Evolutionary conservation across 164 flowering plant species (phyloP).

Genomic region (Buxus sempervirens): DNA sequence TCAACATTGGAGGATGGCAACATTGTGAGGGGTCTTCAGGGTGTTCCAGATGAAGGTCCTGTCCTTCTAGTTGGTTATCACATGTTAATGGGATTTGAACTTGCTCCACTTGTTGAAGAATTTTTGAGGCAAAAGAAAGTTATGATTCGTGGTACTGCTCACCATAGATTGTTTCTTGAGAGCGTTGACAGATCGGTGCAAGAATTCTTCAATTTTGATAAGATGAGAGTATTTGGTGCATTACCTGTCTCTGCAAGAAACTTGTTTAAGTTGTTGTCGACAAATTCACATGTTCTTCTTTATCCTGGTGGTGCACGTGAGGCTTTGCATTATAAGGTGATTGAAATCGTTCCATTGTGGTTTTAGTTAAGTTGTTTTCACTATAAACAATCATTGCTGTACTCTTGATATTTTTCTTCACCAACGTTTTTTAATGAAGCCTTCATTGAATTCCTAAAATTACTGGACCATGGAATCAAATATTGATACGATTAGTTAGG

Average conservation of each 20-base stretch:
- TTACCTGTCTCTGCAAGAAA: constrained; percentile 67
- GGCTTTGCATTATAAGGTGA: constrained; percentile 88
- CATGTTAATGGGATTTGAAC: constrained; percentile 82
- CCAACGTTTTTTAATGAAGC: neutral
- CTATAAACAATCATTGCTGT: neutral
- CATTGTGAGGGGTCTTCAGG: constrained; percentile 78
- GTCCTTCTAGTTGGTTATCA: constrained; percentile 86
- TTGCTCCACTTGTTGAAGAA: constrained; percentile 49
- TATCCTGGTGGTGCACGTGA: constrained; percentile 99
- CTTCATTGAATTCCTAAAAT: neutral
- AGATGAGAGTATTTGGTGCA: constrained; percentile 65
- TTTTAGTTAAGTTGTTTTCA: neutral
- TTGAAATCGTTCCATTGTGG: constrained; percentile 5
- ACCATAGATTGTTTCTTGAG: constrained; percentile 47
- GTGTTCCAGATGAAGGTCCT: constrained; percentile 88
- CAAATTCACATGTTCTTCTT: constrained; percentile 76
- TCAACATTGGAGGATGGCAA: constrained; percentile 83
- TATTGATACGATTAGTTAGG: neutral
- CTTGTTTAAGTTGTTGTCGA: constrained; percentile 57
- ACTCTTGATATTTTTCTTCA: neutral
- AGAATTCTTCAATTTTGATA: constrained; percentile 41
- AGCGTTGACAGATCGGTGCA: constrained; percentile 18
- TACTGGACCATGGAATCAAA: neutral
- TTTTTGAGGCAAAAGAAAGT: constrained; percentile 70
- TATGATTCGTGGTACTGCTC: constrained; percentile 73